Evolutionary conservation across 2,329 filamentous ascomycete species (phyloP), one percentile per base, ranked within the genome.

Genomic region (Aspergillus fischeri): DNA sequence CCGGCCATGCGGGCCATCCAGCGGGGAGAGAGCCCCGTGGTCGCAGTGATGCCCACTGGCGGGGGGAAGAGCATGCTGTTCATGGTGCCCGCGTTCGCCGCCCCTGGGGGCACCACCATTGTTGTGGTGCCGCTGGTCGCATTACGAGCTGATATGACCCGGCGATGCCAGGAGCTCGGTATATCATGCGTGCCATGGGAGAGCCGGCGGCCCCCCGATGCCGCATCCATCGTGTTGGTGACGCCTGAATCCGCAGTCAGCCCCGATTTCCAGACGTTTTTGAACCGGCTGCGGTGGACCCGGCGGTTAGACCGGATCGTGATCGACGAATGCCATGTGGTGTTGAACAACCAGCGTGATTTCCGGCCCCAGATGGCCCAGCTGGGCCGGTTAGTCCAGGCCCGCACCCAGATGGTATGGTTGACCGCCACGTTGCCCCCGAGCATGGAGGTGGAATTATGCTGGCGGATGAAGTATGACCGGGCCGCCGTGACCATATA

Each of bases 371-470:
- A 27, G 3, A 48, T 55, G 17, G 17, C 25, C 10, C 11, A 28
- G 21, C 11, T 49, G 8, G 38, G 38, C 2, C 2, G 3, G 3
- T 42, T 42, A 42, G 17, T 42, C 1, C 2, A 20, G 17, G 42
- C 48, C 1, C 20, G 29, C 4, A 57, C 48, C 42, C 32, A 60
- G 57, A 51, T 60, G 7, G 57, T 62, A 17, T 60, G 54, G 20
- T 53, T 62, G 3, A 62, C 55, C 10, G 55, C 55, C n/a, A 62
- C 25, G 20, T 49, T 63, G 4, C 61, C 56, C 11, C 59, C 53
- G 0, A 51, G 3, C 1, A 14, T 51, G 8, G 61, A 63, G 44
- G 9, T 8, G 0, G 10, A 38, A 2, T 53, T 59, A 42, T 42
- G 17, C 38, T 4, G 7, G 17, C 6, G 7, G 38, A 42, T 42